Evolutionary conservation across 257 asterid species (phyloP).

Genomic region (Gentiana macrophylla): DNA sequence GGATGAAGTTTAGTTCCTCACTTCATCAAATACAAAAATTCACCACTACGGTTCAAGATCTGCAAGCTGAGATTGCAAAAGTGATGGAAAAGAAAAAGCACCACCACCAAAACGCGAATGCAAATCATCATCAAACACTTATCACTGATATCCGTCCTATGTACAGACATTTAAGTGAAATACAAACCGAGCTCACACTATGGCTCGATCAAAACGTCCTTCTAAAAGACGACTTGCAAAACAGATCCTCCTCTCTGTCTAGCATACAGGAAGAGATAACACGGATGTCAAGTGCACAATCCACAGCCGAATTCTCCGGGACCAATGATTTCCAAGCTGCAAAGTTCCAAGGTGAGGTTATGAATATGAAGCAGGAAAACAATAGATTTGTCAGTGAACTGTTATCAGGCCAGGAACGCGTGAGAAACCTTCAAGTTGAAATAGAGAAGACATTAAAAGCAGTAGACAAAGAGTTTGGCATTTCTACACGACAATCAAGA

Average conservation of each 20-base stretch:
- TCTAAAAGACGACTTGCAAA: too few species aligned
- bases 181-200: too few species aligned
- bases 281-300: too few species aligned
- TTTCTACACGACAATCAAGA: slow-evolving; percentile 13
- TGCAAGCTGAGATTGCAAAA: slow-evolving; percentile 23
- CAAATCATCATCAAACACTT: slow-evolving; percentile 4
- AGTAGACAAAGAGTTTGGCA: slow-evolving; percentile 29
- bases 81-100: slow-evolving; percentile 20
- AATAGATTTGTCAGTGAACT: slow-evolving; percentile 28
- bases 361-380: slow-evolving; percentile 38
- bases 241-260: too few species aligned
- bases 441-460: slow-evolving; percentile 24
- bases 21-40: slow-evolving; percentile 30
- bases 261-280: too few species aligned
- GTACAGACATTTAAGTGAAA: slow-evolving; percentile 18
- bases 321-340: slow-evolving; percentile 38
- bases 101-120: background rate
- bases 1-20: slow-evolving; percentile 40
- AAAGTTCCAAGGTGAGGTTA: slow-evolving; percentile 41
- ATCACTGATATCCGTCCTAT: slow-evolving; percentile 35
- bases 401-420: slow-evolving; percentile 17
- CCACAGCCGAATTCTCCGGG: slow-evolving; percentile 12
- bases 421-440: slow-evolving; percentile 18
- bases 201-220: too few species aligned
- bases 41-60: slow-evolving; percentile 20